Evolutionary conservation across 75 land plant species (phyloP).

Genomic region (Picea sitchensis): DNA sequence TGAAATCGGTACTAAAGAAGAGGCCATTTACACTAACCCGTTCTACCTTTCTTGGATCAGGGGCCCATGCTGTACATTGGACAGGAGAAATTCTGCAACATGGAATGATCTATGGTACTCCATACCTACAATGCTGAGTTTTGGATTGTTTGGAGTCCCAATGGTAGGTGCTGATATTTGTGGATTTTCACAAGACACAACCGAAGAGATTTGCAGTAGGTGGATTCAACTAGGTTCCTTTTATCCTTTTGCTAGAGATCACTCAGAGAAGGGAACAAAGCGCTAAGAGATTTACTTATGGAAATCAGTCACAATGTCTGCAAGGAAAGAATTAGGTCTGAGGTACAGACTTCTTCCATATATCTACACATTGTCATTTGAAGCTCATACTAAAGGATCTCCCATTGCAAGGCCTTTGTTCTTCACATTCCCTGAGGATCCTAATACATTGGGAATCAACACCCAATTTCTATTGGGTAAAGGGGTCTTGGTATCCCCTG

Average conservation of each 20-base stretch:
- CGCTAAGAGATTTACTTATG: conserved; percentile 82
- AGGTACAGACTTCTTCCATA: conserved; percentile 81
- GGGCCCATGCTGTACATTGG: conserved; percentile 76
- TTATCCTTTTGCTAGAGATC: conserved; percentile 78
- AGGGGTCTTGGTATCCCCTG: conserved; percentile 81
- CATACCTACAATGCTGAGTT: conserved; percentile 49
- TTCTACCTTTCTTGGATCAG: conserved; percentile 72
- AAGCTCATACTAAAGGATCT: conserved; percentile 65
- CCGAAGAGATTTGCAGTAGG: conserved; percentile 71
- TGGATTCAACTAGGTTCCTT: conserved; percentile 71
- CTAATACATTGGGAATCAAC: conserved; percentile 42
- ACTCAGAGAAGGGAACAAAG: conserved; percentile 31
- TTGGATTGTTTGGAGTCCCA: conserved; percentile 75
- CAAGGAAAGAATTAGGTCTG: conserved; percentile 63
- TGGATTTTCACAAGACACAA: conserved; percentile 61
- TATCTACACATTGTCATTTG: conserved; percentile 69
- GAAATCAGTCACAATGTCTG: conserved; percentile 71
- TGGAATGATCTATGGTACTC: conserved; percentile 76
- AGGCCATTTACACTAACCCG: conserved; percentile 72
- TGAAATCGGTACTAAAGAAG: conserved; percentile 31
- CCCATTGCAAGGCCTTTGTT: conserved; percentile 89
- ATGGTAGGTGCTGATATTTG: conserved; percentile 92
- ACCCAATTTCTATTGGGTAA: conserved; percentile 71
- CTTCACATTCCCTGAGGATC: conserved; percentile 72
- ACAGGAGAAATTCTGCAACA: conserved; percentile 81